Conservation (phyloP, 2,329 filamentous ascomycete genomes). For the Chrysoporthe austroafricana region DNA sequence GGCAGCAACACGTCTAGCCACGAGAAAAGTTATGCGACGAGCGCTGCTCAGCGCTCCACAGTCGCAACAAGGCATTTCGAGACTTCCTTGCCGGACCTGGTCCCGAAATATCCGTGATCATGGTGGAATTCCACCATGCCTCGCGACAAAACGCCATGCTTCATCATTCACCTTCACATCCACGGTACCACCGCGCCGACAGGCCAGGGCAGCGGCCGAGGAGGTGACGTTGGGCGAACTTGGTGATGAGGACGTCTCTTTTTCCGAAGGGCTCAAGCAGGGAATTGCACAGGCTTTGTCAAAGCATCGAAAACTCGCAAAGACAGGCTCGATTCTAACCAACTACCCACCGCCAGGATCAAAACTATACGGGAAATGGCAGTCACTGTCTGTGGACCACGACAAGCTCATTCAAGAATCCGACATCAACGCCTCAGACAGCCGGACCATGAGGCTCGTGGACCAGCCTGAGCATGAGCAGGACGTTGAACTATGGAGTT, state of each 20-base stretch:
- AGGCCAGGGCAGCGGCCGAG: constrained; percentile 25
- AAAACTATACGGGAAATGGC: constrained; percentile 35
- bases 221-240: constrained; percentile 17
- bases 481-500: constrained; percentile 39
- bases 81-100: constrained; percentile 1
- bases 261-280: constrained; percentile 21
- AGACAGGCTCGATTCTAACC: background rate
- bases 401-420: constrained; percentile 35
- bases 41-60: constrained; percentile 22
- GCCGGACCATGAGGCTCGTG: constrained; percentile 30
- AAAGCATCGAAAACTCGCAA: background rate
- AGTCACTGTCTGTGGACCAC: constrained; percentile 33
- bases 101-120: background rate
- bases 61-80: constrained; percentile 22
- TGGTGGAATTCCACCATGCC: background rate
- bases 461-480: constrained; percentile 35
- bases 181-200: constrained; percentile 6
- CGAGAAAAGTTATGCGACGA: constrained; percentile 27
- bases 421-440: constrained; percentile 27
- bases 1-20: constrained; percentile 20
- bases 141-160: constrained; percentile 4
- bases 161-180: constrained; percentile 17
- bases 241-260: constrained; percentile 19
- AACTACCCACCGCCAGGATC: constrained; percentile 25
- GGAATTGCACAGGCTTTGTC: constrained; percentile 21